Percentiles rank a stretch among this genome's conserved stretches.
phyloP scores from a whole-genome alignment of 257 asterid genomes.

The Schizonepeta tenuifolia region DNA sequence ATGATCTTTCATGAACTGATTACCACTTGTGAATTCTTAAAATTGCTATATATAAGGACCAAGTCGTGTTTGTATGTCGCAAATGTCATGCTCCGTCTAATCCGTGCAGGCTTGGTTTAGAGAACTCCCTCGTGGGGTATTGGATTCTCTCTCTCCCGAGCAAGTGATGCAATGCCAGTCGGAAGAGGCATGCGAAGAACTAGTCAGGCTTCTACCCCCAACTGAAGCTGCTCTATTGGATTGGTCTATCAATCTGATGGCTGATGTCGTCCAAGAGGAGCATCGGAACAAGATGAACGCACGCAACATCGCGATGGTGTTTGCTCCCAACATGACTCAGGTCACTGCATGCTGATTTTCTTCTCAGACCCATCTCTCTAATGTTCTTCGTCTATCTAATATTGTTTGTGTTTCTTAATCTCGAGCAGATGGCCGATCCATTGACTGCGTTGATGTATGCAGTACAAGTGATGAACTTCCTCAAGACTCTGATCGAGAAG shows the following conservation, averaged over 20 bases:
- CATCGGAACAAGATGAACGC: constrained; percentile 89
- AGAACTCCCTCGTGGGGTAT: constrained; percentile 92
- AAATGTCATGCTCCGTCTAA: constrained; percentile 2
- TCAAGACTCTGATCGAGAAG: constrained; percentile 84
- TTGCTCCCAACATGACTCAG: constrained; percentile 99
- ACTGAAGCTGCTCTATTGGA: constrained; percentile 84
- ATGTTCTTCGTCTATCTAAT: constrained; percentile 3
- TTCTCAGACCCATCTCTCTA: background rate
- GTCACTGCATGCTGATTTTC: constrained; percentile 36
- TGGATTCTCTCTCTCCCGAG: constrained; percentile 88
- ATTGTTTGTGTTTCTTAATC: background rate
- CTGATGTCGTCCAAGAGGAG: constrained; percentile 89
- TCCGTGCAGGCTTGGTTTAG: constrained; percentile 92
- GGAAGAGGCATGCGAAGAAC: constrained; percentile 76
- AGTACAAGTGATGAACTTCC: constrained; percentile 94
- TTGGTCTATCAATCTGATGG: constrained; percentile 96
- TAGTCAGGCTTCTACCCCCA: constrained; percentile 82
- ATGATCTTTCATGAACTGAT: background rate
- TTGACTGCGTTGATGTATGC: constrained; percentile 92
- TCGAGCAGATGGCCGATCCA: constrained; percentile 84
- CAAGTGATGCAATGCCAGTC: constrained; percentile 92
- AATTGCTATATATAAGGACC: background rate
- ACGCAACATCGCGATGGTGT: constrained; percentile 95
- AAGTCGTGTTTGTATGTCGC: background rate
- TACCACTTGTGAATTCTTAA: background rate